phyloP scores from a whole-genome alignment of 163 green algal genomes.

The Trebouxiophyceae sp. region DNA sequence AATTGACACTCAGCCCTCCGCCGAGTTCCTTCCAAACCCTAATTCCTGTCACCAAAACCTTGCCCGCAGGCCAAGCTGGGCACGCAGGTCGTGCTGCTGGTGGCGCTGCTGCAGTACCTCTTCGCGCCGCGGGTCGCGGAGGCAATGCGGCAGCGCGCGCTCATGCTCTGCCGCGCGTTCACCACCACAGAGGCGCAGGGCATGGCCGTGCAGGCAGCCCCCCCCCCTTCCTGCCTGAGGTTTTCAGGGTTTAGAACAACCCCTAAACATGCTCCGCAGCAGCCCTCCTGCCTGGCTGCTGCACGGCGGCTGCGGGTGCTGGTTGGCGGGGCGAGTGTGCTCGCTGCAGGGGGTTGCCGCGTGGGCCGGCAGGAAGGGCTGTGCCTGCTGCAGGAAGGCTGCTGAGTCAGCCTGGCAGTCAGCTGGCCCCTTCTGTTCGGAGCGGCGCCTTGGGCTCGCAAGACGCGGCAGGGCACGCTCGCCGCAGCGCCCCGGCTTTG shows the following conservation, averaged over 20 bases:
- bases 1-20: too few relatives aligned
- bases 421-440: too few relatives aligned
- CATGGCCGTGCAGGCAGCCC: not conserved
- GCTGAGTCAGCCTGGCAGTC: too few relatives aligned
- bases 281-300: not conserved
- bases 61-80: not conserved
- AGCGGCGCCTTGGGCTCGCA: too few relatives aligned
- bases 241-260: not conserved
- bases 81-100: not conserved
- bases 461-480: too few relatives aligned
- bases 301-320: too few relatives aligned
- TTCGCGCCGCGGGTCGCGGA: not conserved
- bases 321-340: too few relatives aligned
- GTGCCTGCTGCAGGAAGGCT: too few relatives aligned
- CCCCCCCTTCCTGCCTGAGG: not conserved
- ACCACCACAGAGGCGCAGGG: not conserved
- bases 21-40: too few relatives aligned
- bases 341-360: not conserved
- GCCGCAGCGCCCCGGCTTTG: too few relatives aligned
- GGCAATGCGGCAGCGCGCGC: not conserved
- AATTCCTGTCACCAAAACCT: too few relatives aligned
- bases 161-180: not conserved
- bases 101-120: not conserved
- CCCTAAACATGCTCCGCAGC: not conserved
- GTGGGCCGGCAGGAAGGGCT: not conserved